Conservation (phyloP, 2,329 filamentous ascomycete genomes). For the Alternaria alternata region DNA sequence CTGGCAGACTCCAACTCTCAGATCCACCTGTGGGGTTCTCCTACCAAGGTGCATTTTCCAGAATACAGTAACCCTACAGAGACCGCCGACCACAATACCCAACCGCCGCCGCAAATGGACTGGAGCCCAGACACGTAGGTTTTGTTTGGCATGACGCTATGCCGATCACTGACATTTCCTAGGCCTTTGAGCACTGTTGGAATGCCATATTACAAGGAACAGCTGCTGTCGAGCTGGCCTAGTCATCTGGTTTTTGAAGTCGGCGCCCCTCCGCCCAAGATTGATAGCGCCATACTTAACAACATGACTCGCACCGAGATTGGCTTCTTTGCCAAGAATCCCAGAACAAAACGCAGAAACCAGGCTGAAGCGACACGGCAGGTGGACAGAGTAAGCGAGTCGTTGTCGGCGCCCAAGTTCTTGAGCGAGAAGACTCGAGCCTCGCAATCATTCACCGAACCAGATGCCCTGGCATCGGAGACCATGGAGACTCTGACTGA, state of each 20-base stretch:
- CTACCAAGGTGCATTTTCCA: conserved; percentile 84
- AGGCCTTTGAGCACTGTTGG: conserved; percentile 85
- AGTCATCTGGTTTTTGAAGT: conserved; percentile 83
- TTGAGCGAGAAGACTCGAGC: conserved; percentile 91
- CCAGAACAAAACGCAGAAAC: conserved; percentile 76
- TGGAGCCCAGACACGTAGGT: conserved; percentile 75
- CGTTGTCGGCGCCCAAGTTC: conserved; percentile 84
- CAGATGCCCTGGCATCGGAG: conserved; percentile 47
- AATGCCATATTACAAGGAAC: conserved; percentile 92
- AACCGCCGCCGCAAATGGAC: conserved; percentile 67
- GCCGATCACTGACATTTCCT: conserved; percentile 11
- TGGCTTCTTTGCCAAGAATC: conserved; percentile 80
- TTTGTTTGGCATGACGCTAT: background rate
- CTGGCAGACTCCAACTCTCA: conserved; percentile 80
- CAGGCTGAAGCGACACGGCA: conserved; percentile 81
- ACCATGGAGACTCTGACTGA: conserved; percentile 75
- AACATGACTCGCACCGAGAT: conserved; percentile 76
- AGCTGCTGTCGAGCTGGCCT: conserved; percentile 88
- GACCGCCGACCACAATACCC: conserved; percentile 71
- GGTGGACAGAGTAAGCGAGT: conserved; percentile 64
- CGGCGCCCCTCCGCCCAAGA: conserved; percentile 78
- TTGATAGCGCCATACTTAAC: conserved; percentile 74
- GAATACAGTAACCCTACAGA: conserved; percentile 79
- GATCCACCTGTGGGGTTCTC: conserved; percentile 89
- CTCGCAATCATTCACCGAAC: conserved; percentile 45